Evolutionary conservation across 192 early-diverging fungal species (phyloP), one percentile per base, ranked within the genome.

Genomic region (Coemansia sp.): DNA sequence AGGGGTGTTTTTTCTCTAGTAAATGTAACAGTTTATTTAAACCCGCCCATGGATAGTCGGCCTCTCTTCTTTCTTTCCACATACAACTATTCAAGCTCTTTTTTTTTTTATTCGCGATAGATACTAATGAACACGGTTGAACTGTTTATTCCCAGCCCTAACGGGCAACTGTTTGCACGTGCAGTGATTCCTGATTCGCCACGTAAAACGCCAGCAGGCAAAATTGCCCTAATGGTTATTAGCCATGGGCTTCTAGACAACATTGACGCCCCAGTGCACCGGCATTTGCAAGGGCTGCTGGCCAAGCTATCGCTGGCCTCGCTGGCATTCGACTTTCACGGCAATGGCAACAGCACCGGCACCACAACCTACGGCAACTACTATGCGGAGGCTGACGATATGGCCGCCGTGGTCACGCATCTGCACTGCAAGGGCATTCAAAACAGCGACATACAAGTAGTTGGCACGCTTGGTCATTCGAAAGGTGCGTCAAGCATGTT

Each of bases 171-270:
- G 23, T 56, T 48, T 49, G 64, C 64, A 14, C 64, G 64, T 17
- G 41, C 51, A 3, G 28, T 66, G 34, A 15, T 45, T 16, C 64
- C 64, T 17, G 10, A 23, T 20, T 16, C n/a, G 11, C 30, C 39
- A 23, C 45, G 31, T 28, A 15, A 5, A 30, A 42, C 53, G 23
- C 7, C 16, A 14, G 3, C 40, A 3, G 40, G 53, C 5, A 16
- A 26, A n/a, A 12, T 18, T 11, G 51, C 47, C n/a, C 55, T 81
- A 11, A 54, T 84, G n/a, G 44, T 84, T 1, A 31, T 84, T 6
- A 79, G 74, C 58, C 83, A 84, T 44, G 83, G 83, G 7, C 62
- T 84, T 46, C 53, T 82, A 23, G 79, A 80, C 45, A 79, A 65
- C 11, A 66, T 70, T 32, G 47, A 76, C 17, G 57, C 75, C 4